Evolutionary conservation across 2,329 filamentous ascomycete species (phyloP), one percentile per base, ranked within the genome.

Genomic region (Epichloe gansuensis): DNA sequence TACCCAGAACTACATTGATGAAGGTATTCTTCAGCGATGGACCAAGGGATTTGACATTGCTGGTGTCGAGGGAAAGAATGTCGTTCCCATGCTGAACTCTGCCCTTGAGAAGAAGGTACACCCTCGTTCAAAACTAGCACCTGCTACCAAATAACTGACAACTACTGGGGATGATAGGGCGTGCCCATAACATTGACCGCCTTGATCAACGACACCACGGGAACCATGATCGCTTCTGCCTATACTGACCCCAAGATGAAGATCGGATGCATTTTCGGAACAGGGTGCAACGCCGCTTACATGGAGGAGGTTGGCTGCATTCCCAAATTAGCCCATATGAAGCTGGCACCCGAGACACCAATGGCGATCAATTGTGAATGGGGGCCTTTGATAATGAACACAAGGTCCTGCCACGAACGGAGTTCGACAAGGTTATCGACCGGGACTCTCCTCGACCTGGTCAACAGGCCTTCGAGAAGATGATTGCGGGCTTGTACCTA

Each of bases 361-460:
- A 94, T 96, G 77, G 90, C 89, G 50, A 95, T 97, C 74, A 96
- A 96, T 76, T 96, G 91, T 74, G 91, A 97, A 69, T 96, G 91
- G 80, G 91, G 59, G 91, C 91, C 37, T 96, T 97, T 64, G 91
- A 96, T 70, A 95, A 95, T 68, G 88, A 95, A 70, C 86, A 91
- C 73, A 78, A 85, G 62, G 85, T 96, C 52, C 83, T 96, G 12
- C 91, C 91, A 12, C 80, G 83, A 52, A 95, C 91, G 28, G 80
- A 80, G 54, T 96, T 93, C 69, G 91, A 97, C 67, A 75, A 87
- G 55, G 82, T 85, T 60, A 88, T 97, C 63, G 91, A 97, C 74
- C 83, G 88, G 61, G 86, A 93, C 62, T 96, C 91, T 21, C 91
- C 91, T 38, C 86, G 91, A 28, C 91, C 91, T 3, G 91, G 90